phyloP scores from a whole-genome alignment of 2,329 filamentous ascomycete species.

The Colletotrichum viniferum region DNA sequence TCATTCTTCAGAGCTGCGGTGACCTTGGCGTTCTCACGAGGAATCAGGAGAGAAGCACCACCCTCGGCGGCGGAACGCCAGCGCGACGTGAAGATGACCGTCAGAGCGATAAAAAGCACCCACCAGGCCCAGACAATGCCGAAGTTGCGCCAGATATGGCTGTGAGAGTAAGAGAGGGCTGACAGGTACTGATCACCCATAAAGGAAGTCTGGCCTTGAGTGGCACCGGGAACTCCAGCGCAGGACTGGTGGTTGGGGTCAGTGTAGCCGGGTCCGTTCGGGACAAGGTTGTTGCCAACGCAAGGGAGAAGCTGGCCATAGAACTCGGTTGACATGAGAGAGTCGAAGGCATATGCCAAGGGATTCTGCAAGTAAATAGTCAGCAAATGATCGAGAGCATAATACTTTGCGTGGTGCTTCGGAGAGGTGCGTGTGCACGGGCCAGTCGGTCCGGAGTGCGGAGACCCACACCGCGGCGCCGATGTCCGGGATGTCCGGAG shows the following conservation, averaged over 20 bases:
- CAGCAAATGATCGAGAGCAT: too few relatives aligned
- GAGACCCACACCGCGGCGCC: too few relatives aligned
- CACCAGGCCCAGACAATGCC: conserved; percentile 69
- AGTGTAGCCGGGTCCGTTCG: conserved; percentile 52
- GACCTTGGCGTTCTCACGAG: conserved; percentile 59
- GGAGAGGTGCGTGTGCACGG: too few relatives aligned
- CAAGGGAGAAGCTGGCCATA: conserved; percentile 59
- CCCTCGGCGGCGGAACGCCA: conserved; percentile 60
- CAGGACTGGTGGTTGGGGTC: conserved; percentile 53
- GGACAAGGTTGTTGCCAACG: conserved; percentile 53
- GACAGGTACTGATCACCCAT: conserved; percentile 63
- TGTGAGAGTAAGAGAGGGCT: conserved; percentile 56
- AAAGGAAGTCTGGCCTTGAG: conserved; percentile 50
- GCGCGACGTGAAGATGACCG: conserved; percentile 58
- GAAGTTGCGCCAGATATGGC: conserved; percentile 64
- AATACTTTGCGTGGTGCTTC: too few relatives aligned
- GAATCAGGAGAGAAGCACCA: conserved; percentile 63
- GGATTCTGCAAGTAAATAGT: conserved; percentile 43
- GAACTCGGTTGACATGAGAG: conserved; percentile 74
- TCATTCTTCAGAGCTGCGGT: conserved; percentile 39
- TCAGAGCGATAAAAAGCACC: conserved; percentile 61
- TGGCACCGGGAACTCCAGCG: conserved; percentile 61
- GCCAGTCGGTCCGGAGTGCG: too few relatives aligned
- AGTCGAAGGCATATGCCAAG: conserved; percentile 72
- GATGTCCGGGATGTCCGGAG: too few relatives aligned